Base-by-base conservation (phyloP, 176 grass and related monocot species). In the Oryza nivara region DNA sequence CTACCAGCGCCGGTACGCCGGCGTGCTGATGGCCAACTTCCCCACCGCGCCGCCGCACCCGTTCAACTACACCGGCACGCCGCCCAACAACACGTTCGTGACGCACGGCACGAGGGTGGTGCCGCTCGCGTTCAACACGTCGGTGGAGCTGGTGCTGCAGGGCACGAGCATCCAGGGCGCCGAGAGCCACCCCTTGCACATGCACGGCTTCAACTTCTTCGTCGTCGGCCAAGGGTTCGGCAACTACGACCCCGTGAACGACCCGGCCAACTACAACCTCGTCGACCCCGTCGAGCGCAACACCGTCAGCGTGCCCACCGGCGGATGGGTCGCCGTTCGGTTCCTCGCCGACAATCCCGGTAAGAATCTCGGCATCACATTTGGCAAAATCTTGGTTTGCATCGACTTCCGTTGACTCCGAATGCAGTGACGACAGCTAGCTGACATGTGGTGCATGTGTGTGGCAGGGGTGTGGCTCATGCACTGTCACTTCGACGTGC, bases 401-500 rank as follows among this genome's bases (percentile, higher is more conserved):
- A 0, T 46, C 36, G 32, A 86, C 79, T 78, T n/a, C 25, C 8
- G 3, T 82, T 84, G 36, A 69, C 58, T 45, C 13, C 1, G 36
- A 38, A 38, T 38, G 0, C 6, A 19, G 0, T 9, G 74, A 6
- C 54, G 12, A 51, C 10, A 3, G 11, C 40, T 23, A 13, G 47
- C 64, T 28, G 23, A 35, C 16, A 40, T 78, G 28, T 3, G 32
- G 44, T n/a, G 47, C 12, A 2, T 75, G 34, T 17, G 11, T 38
- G 11, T 38, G 9, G 30, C 80, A 92, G 92, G 89, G 1, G 92
- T 92, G 46, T 94, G 92, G 89, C 77, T 94, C 12, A 92, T 94
- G 84, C 92, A 94, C 44, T 94, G 92, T 38, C 92, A 94, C 79
- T 92, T 94, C 46, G 92, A 92, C 65, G 80, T 94, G 26, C 92